Percentiles rank a stretch among this genome's conserved stretches.
phyloP scores from a whole-genome alignment of 169 alveolate genomes.

The Cryptosporidium canis region DNA sequence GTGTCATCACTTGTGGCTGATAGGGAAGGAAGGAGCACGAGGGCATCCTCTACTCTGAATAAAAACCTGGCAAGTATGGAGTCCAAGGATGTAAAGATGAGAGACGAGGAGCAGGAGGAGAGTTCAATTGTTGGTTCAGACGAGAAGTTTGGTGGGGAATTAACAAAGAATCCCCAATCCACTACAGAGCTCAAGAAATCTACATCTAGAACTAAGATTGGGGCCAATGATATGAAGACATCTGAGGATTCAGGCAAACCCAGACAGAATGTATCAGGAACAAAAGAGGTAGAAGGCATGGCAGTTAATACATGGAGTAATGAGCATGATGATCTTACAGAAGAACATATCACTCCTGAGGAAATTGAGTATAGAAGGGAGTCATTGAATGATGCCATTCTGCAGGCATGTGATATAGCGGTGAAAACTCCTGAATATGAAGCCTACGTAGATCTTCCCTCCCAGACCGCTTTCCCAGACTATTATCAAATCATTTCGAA shows the following conservation, averaged over 20 bases:
- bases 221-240: not conserved
- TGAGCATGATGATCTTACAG: not conserved
- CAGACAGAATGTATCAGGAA: not conserved
- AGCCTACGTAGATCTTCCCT: constrained; percentile 41
- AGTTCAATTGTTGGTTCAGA: not conserved
- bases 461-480: constrained; percentile 37
- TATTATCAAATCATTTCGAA: constrained; percentile 51
- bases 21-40: not conserved
- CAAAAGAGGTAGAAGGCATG: not conserved
- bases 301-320: not conserved
- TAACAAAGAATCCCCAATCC: not conserved
- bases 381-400: constrained; percentile 35
- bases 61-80: not conserved
- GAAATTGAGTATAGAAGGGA: constrained; percentile 54
- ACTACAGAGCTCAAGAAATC: not conserved
- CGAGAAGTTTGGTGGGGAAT: not conserved
- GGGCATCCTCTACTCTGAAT: not conserved
- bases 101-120: not conserved
- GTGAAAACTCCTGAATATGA: constrained; percentile 59
- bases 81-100: not conserved
- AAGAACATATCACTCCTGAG: constrained; percentile 52
- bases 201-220: not conserved
- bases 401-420: constrained; percentile 47
- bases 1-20: too few species aligned
- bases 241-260: not conserved